Evolutionary conservation across 441 rosid genomes (phyloP).

Genomic region (Populus trichocarpa): DNA sequence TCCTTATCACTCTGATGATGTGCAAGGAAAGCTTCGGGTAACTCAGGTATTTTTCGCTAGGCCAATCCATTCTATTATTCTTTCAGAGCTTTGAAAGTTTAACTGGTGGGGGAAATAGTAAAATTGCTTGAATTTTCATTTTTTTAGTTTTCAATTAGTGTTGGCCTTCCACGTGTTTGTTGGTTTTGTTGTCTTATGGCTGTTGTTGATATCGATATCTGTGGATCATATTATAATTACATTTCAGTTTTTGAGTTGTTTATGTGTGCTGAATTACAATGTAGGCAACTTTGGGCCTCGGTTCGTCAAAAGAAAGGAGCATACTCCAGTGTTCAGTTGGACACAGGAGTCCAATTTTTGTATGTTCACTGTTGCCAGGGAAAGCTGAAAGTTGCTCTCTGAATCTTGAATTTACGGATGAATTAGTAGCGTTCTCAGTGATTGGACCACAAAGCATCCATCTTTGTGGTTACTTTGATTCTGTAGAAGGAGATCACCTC

Average conservation of each 20-base stretch:
- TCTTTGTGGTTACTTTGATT: slow-evolving; percentile 71
- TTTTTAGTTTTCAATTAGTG: neutral
- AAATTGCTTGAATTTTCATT: neutral
- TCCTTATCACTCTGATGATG: slow-evolving; percentile 51
- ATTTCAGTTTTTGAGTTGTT: neutral
- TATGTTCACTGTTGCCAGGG: slow-evolving; percentile 78
- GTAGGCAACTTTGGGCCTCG: slow-evolving; percentile 90
- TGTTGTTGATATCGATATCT: neutral
- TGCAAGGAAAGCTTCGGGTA: slow-evolving; percentile 61
- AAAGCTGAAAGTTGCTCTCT: slow-evolving; percentile 64
- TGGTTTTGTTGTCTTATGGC: neutral
- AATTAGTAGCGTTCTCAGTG: slow-evolving; percentile 64
- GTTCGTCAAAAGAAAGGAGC: slow-evolving; percentile 54
- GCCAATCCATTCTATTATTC: neutral
- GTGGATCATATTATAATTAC: neutral
- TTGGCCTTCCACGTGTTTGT: neutral
- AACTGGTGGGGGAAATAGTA: neutral
- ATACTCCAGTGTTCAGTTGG: slow-evolving; percentile 73
- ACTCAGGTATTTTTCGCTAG: slow-evolving; percentile 55
- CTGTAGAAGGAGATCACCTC: slow-evolving; percentile 42
- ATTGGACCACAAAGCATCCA: slow-evolving; percentile 77
- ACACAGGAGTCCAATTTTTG: slow-evolving; percentile 51
- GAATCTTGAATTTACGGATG: slow-evolving; percentile 74
- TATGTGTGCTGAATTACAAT: slow-evolving; percentile 8
- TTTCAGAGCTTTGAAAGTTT: neutral